Evolutionary conservation across 1,139 yeast species (phyloP).

Genomic region (Suhomyces wounanorum): DNA sequence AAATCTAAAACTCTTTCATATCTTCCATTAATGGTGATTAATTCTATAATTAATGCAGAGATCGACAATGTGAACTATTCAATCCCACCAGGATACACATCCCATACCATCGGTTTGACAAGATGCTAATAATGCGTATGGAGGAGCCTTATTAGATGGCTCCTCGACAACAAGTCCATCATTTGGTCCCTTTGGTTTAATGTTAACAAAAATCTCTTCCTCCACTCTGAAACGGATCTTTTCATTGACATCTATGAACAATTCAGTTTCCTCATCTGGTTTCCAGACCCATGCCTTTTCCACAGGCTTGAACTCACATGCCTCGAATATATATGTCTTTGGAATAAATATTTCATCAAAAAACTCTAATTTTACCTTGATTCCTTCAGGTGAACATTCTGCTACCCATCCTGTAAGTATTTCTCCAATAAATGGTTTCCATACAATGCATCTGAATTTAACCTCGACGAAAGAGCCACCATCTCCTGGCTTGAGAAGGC

Average conservation of each 20-base stretch:
- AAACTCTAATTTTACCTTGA: slow-evolving; percentile 79
- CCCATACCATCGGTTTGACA: slow-evolving; percentile 98
- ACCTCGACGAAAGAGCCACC: slow-evolving; percentile 85
- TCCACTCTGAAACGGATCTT: slow-evolving; percentile 89
- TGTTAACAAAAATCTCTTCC: slow-evolving; percentile 80
- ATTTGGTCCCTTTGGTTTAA: slow-evolving; percentile 71
- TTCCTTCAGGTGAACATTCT: slow-evolving; percentile 83
- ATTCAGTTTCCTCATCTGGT: slow-evolving; percentile 67
- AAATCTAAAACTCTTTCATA: not conserved
- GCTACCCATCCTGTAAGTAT: slow-evolving; percentile 92
- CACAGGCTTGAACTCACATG: slow-evolving; percentile 63
- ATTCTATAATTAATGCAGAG: no score
- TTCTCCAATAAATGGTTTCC: slow-evolving; percentile 95
- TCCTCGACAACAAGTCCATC: slow-evolving; percentile 38
- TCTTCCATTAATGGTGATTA: not conserved
- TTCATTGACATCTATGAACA: slow-evolving; percentile 87
- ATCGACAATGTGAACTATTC: not conserved
- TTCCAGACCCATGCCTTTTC: slow-evolving; percentile 98
- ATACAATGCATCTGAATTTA: slow-evolving; percentile 72
- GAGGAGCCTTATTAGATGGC: slow-evolving; percentile 51
- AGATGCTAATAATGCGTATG: slow-evolving; percentile 84
- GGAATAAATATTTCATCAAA: slow-evolving; percentile 94
- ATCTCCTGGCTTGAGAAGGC: slow-evolving; percentile 91
- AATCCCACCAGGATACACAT: slow-evolving; percentile 86
- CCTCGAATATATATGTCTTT: slow-evolving; percentile 74